A percentile compares a stretch with the other conserved stretches of the same genome.
phyloP scores from a whole-genome alignment of 345 rosid genomes.

The Salix udensis region DNA sequence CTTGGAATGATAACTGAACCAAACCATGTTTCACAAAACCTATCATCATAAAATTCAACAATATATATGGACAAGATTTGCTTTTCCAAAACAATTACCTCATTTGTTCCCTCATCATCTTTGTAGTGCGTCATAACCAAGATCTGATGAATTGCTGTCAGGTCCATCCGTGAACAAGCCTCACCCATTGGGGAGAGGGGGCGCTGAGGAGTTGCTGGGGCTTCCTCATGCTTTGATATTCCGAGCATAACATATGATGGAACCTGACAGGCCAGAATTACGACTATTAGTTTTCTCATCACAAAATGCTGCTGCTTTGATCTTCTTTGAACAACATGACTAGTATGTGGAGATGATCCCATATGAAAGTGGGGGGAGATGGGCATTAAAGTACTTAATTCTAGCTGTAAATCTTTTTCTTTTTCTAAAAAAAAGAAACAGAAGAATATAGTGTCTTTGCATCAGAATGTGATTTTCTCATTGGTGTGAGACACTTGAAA shows the following conservation, averaged over 20 bases:
- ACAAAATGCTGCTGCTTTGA: not conserved
- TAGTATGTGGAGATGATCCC: not conserved
- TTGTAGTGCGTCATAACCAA: constrained; percentile 78
- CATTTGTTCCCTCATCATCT: constrained; percentile 93
- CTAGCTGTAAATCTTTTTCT: not conserved
- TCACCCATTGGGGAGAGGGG: constrained; percentile 90
- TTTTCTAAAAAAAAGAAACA: too few relatives aligned
- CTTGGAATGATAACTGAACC: constrained; percentile 86
- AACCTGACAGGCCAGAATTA: constrained; percentile 46
- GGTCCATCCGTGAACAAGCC: constrained; percentile 94
- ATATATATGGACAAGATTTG: not conserved
- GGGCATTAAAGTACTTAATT: not conserved
- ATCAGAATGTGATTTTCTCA: not conserved
- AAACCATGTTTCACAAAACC: constrained; percentile 20
- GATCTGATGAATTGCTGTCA: constrained; percentile 92
- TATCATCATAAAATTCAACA: constrained; percentile 9
- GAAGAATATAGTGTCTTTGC: not conserved
- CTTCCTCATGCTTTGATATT: constrained; percentile 64
- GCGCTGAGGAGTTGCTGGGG: constrained; percentile 59
- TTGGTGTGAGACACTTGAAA: not conserved
- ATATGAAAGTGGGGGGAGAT: not conserved
- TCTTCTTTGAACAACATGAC: not conserved
- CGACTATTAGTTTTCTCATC: not conserved
- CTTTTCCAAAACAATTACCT: constrained; percentile 39
- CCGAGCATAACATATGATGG: constrained; percentile 88